A percentile compares a stretch with the other conserved stretches of the same genome.
phyloP scores from a whole-genome alignment of 768 basidiomycete genomes.

The Mycena albidolilacea region DNA sequence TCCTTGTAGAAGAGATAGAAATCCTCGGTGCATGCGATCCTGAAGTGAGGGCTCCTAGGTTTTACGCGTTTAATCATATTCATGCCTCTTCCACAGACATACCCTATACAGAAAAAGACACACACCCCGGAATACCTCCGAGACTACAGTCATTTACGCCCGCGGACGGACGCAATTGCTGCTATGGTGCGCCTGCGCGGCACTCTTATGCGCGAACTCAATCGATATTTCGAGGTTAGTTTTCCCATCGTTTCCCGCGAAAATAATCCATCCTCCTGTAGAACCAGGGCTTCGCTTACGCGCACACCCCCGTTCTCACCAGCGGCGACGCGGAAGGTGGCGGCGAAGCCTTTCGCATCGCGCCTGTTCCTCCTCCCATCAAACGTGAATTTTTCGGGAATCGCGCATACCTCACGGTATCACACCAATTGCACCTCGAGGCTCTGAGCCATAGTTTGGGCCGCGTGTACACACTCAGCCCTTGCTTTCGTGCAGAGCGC shows the following conservation, averaged over 20 bases:
- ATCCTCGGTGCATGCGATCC: conserved; percentile 65
- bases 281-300: conserved; percentile 84
- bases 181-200: conserved; percentile 85
- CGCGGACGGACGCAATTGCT: conserved; percentile 79
- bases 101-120: conserved; percentile 94
- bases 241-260: not conserved
- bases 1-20: conserved; percentile 59
- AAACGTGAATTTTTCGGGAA: conserved; percentile 77
- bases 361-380: conserved; percentile 50
- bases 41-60: conserved; percentile 49
- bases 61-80: not conserved
- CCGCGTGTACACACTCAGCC: conserved; percentile 92
- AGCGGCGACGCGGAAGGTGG: conserved; percentile 96
- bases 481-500: conserved; percentile 95
- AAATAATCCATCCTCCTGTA: conserved; percentile 47
- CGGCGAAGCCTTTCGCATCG: conserved; percentile 90
- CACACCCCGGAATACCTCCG: conserved; percentile 86
- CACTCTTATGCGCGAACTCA: conserved; percentile 67
- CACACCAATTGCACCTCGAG: conserved; percentile 96
- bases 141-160: conserved; percentile 90
- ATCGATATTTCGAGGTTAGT: conserved; percentile 81
- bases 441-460: conserved; percentile 83
- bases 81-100: conserved; percentile 62
- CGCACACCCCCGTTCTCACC: conserved; percentile 91
- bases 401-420: conserved; percentile 92